phyloP scores from a whole-genome alignment of 495 filamentous ascomycete species.

The Sabuloglossum arenarium region DNA sequence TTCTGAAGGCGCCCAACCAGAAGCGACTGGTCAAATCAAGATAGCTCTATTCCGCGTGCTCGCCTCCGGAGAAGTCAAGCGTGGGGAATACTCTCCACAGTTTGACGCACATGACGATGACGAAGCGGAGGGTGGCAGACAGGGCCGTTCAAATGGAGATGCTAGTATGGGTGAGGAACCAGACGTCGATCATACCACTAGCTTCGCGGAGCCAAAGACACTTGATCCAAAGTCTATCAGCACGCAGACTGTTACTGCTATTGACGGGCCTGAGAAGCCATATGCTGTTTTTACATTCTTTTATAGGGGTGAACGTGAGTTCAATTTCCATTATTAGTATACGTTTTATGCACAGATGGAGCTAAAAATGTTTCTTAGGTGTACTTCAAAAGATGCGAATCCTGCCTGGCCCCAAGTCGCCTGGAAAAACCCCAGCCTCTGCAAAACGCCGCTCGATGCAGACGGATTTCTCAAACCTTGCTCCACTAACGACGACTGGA shows the following conservation, averaged over 20 bases:
- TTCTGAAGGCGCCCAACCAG: constrained; percentile 65
- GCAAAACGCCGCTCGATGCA: constrained; percentile 56
- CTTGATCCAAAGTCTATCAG: constrained; percentile 94
- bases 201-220: constrained; percentile 93
- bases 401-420: constrained; percentile 35
- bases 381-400: constrained; percentile 94
- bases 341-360: constrained; percentile 11
- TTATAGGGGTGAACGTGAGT: constrained; percentile 87
- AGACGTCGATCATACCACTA: constrained; percentile 92
- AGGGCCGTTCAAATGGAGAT: constrained; percentile 20
- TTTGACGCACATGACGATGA: constrained; percentile 87
- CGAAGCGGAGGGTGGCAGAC: constrained; percentile 19
- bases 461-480: constrained; percentile 66
- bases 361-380: constrained; percentile 25
- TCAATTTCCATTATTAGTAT: background rate
- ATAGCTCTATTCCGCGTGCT: constrained; percentile 90
- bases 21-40: constrained; percentile 95
- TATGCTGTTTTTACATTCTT: constrained; percentile 97
- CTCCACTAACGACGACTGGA: constrained; percentile 59
- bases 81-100: constrained; percentile 92
- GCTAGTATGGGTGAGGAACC: constrained; percentile 26
- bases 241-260: constrained; percentile 96
- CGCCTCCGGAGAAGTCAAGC: constrained; percentile 90
- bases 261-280: constrained; percentile 83
- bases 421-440: constrained; percentile 27